Evolutionary conservation across 2,329 filamentous ascomycete species (phyloP).

Genomic region (Xylariaceae sp.): DNA sequence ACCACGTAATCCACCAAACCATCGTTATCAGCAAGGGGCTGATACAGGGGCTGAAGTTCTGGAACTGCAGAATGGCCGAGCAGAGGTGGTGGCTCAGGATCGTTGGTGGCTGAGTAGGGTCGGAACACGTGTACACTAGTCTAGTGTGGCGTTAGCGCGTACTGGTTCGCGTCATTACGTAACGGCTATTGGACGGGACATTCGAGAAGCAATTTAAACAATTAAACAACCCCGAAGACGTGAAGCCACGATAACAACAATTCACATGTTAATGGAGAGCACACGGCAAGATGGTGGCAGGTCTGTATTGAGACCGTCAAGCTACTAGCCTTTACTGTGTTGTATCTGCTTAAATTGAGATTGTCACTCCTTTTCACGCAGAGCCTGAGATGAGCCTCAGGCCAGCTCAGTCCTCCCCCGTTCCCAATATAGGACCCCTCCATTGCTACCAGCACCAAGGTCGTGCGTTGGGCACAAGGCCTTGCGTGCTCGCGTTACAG

Average conservation of each 20-base stretch:
- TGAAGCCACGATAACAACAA: too few relatives aligned
- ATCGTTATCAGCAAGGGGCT: background rate
- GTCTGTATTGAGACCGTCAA: too few relatives aligned
- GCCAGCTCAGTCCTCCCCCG: background rate
- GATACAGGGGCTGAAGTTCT: too few relatives aligned
- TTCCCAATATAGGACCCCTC: background rate
- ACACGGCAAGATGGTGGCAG: too few relatives aligned
- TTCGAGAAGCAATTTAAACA: background rate
- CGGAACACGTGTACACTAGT: background rate
- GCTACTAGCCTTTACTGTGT: too few relatives aligned
- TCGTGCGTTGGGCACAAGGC: background rate
- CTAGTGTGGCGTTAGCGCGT: background rate
- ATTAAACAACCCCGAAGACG: too few relatives aligned
- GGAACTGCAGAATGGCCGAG: background rate
- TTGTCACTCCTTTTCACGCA: background rate
- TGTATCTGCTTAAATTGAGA: too few relatives aligned
- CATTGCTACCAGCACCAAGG: background rate
- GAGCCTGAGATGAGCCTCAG: background rate
- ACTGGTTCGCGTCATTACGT: background rate
- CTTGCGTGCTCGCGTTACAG: background rate
- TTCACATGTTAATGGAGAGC: too few relatives aligned
- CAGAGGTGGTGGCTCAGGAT: background rate
- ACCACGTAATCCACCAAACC: background rate
- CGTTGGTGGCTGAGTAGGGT: background rate
- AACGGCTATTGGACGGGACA: background rate